A percentile compares a stretch with the other conserved stretches of the same genome.
Evolutionary conservation across 202 grass and related monocot genomes (phyloP).

Genomic region (Setaria viridis): DNA sequence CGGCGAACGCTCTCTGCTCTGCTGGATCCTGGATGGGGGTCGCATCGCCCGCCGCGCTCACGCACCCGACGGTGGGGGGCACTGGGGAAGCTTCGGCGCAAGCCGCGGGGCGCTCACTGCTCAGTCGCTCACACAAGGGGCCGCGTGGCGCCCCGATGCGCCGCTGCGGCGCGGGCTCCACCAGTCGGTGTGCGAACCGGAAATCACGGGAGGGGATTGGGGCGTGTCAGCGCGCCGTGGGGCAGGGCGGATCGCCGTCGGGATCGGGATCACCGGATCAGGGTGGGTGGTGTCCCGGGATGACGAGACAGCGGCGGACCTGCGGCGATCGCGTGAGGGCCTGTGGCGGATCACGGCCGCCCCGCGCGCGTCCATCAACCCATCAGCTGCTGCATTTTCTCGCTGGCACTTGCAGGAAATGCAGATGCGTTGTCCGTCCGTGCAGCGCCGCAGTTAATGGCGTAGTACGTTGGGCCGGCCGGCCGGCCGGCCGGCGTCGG

Average conservation of each 20-base stretch:
- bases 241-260: conserved; percentile 29
- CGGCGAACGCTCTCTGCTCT: conserved; percentile 9
- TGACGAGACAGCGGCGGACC: conserved; percentile 42
- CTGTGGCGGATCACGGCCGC: neutral
- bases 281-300: conserved; percentile 2
- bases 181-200: neutral
- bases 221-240: neutral
- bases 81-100: neutral
- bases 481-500: too few relatives aligned
- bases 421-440: too few relatives aligned
- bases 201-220: neutral
- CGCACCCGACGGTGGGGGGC: neutral
- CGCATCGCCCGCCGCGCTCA: neutral
- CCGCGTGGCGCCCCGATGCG: neutral
- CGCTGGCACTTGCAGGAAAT: too few relatives aligned
- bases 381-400: neutral
- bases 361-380: neutral
- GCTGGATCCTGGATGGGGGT: neutral
- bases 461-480: too few relatives aligned
- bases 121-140: neutral
- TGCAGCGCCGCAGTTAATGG: too few relatives aligned
- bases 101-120: neutral
- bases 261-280: neutral
- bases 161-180: neutral
- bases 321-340: conserved; percentile 6